Base-by-base conservation (phyloP, 306 rosid species). In the Benincasa hispida region DNA sequence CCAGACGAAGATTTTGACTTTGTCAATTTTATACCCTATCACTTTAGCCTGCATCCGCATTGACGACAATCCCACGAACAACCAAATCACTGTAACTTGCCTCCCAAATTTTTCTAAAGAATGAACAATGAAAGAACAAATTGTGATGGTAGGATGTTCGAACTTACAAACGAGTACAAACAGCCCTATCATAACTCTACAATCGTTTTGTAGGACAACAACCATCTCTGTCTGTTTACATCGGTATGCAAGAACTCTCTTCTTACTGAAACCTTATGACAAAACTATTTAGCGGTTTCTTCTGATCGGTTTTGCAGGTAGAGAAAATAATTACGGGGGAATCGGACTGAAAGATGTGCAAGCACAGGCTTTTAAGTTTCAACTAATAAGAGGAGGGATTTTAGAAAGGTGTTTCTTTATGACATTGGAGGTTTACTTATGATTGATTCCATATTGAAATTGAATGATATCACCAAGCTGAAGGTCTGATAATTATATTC, bases 291-390 rank as follows among this genome's bases (percentile, higher is more conserved):
- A 74, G 45, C 42, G 14, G 42, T 54, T 74, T 51, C 60, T 48
- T 74, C 62, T 17, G 6, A 53, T 74, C 14, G 58, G 62, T 54
- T 74, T 54, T 74, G 48, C 77, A 74, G 65, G 77, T 30, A n/a
- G 24, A 51, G 77, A 28, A 50, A n/a, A 50, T 8, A 30, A 54
- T 51, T 73, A 51, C 37, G 3, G 32, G 9, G 10, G 8, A 48
- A 32, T 27, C 35, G 12, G 19, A 32, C 14, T 41, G 32, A 67
- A 34, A 21, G 54, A 68, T 39, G 35, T 19, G 10, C 45, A 5
- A 68, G 32, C 54, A 41, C 30, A 2, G 1, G 9, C 12, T 68
- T 41, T 59, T 5, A 59, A 59, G 65, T 27, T 27, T 22, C 54
- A 21, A 22, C 18, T 41, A 41, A 39, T 66, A 35, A 68, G 48